A percentile compares a stretch with the other conserved stretches of the same genome.
Evolutionary conservation across 31 red algal species (phyloP).

Genomic region (Asparagopsis taxiformis): DNA sequence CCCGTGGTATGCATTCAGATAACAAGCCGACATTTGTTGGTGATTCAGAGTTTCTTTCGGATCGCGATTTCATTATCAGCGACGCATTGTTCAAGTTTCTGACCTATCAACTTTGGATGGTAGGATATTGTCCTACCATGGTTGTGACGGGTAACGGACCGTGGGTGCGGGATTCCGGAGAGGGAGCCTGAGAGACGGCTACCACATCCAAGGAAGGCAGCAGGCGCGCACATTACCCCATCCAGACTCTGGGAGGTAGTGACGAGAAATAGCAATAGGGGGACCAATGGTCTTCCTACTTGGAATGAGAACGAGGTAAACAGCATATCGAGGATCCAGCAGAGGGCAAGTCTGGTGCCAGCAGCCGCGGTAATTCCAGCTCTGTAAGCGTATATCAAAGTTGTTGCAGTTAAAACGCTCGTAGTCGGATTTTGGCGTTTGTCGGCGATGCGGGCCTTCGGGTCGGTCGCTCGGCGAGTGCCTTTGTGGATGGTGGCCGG

Average conservation of each 20-base stretch:
- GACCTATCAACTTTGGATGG: conserved; percentile 77
- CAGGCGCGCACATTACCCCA: conserved; percentile 59
- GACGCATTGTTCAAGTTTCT: conserved; percentile 70
- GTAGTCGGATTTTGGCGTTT: conserved; percentile 81
- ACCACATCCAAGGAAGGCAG: conserved; percentile 44
- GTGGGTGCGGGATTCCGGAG: conserved; percentile 61
- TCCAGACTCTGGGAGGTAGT: conserved; percentile 73
- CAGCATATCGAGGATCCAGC: conserved; percentile 59
- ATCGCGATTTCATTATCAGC: conserved; percentile 7
- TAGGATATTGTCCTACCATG: conserved; percentile 68
- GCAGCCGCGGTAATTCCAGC: conserved; percentile 95
- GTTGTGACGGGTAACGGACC: conserved; percentile 80
- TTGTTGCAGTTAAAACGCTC: conserved; percentile 98
- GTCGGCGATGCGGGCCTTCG: conserved; percentile 18
- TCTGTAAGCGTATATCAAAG: conserved; percentile 93
- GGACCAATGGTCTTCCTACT: conserved; percentile 34
- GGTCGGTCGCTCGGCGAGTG: conserved; percentile 22
- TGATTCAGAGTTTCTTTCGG: conserved; percentile 25
- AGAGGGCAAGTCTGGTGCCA: conserved; percentile 88
- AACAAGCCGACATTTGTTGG: conserved; percentile 26
- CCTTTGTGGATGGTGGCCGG: conserved; percentile 37
- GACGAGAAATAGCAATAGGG: conserved; percentile 80
- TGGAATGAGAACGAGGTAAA: conserved; percentile 53
- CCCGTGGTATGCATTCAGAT: conserved; percentile 17
- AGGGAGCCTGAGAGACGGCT: conserved; percentile 62